Percentiles rank a stretch among this genome's conserved stretches.
These are phyloP conservation scores for Epichloe gansuensis DNA, from an alignment of 2,329 filamentous ascomycete genomes.

Conservation along the genomic window DNA sequence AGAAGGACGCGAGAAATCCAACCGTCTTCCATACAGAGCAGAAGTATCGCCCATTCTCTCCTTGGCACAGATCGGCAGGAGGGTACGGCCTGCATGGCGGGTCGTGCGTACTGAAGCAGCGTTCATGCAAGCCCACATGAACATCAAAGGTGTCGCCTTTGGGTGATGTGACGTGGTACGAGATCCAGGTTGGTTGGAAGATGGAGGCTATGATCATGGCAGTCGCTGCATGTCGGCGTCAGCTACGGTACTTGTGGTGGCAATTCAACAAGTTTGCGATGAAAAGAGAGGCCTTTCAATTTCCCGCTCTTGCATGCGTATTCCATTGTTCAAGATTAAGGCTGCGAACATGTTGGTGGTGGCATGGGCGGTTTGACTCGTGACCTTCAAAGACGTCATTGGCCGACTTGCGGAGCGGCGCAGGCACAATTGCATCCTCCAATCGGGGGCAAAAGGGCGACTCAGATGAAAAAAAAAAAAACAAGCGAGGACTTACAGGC, in stretches of 20 bases:
- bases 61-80: constrained; percentile 21
- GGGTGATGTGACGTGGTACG: constrained; percentile 43
- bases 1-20: constrained; percentile 78
- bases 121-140: constrained; percentile 66
- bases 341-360: neutral
- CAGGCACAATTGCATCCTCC: neutral
- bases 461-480: neutral
- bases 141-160: constrained; percentile 37
- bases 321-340: too few species aligned
- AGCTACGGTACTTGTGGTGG: constrained; percentile 11
- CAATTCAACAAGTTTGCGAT: neutral
- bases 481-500: constrained; percentile 25
- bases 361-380: neutral
- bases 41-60: constrained; percentile 52
- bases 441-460: neutral
- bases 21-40: constrained; percentile 86
- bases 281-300: too few species aligned
- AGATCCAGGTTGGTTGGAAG: constrained; percentile 58
- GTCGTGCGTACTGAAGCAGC: constrained; percentile 60
- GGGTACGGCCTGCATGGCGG: constrained; percentile 40
- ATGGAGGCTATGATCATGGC: constrained; percentile 60
- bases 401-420: constrained; percentile 1
- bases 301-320: too few species aligned
- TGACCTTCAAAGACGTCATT: constrained; percentile 14
- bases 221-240: constrained; percentile 40